Evolutionary conservation across 176 grass and related monocot genomes (phyloP).

Genomic region (Aegilops umbellulata): DNA sequence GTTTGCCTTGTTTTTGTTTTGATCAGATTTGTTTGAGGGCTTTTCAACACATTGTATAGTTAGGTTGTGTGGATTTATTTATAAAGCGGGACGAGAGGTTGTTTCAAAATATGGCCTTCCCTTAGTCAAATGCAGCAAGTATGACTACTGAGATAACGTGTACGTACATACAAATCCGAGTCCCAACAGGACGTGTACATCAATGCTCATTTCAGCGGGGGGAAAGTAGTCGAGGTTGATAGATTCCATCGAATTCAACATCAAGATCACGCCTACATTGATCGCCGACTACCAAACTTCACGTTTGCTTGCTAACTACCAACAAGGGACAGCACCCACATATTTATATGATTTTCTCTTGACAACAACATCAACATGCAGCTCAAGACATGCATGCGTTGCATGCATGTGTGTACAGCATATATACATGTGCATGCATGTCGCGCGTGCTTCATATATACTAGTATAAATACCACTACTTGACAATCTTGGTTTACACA

Average conservation of each 20-base stretch:
- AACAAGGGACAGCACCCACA: conserved; percentile 37
- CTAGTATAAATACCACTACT: not conserved
- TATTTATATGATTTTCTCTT: conserved; percentile 14
- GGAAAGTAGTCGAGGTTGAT: conserved; percentile 17
- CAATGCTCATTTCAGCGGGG: conserved; percentile 12
- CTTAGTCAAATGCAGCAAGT: not conserved
- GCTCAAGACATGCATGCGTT: not conserved
- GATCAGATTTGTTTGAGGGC: no score
- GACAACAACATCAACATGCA: conserved; percentile 20
- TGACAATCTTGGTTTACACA: not conserved
- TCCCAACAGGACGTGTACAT: conserved; percentile 18
- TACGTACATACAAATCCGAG: conserved; percentile 11
- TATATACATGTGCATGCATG: not conserved
- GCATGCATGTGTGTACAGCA: not conserved
- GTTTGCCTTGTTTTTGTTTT: no score
- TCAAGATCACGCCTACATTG: conserved; percentile 40
- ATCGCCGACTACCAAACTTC: conserved; percentile 51
- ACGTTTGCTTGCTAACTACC: conserved; percentile 63
- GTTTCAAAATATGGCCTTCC: no score
- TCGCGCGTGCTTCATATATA: not conserved
- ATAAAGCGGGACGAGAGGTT: no score
- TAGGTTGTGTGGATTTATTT: no score
- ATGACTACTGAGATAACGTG: not conserved
- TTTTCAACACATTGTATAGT: no score
- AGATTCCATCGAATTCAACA: conserved; percentile 33